These are phyloP conservation scores for Penicillium sp. DNA, from an alignment of 2,329 filamentous ascomycete species.

Conservation along the genomic window DNA sequence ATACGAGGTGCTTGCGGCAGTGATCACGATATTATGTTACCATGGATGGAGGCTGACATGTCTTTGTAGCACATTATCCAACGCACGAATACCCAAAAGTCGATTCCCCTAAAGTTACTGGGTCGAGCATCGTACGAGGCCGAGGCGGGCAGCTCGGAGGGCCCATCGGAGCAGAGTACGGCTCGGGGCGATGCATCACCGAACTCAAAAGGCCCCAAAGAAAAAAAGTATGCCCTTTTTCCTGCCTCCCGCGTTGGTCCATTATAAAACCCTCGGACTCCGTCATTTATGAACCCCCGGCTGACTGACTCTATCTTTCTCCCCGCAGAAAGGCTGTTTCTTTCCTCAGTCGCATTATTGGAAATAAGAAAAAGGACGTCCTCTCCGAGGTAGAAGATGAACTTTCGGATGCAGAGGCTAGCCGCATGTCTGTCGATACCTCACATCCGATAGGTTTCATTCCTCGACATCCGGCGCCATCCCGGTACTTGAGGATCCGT, in stretches of 20 bases:
- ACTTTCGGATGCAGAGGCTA: slow-evolving; percentile 68
- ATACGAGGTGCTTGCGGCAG: slow-evolving; percentile 6
- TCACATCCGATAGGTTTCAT: slow-evolving; percentile 78
- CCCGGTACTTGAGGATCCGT: slow-evolving; percentile 84
- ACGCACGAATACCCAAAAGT: slow-evolving; percentile 63
- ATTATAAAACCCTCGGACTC: slow-evolving; percentile 1
- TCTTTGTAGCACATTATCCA: slow-evolving; percentile 60
- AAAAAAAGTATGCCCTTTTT: slow-evolving; percentile 61
- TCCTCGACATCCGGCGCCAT: slow-evolving; percentile 82
- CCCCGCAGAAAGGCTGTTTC: slow-evolving; percentile 74
- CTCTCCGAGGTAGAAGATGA: slow-evolving; percentile 52
- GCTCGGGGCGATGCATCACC: slow-evolving; percentile 32
- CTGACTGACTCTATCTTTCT: slow-evolving; percentile 2
- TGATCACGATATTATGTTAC: not conserved
- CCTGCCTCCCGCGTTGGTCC: not conserved
- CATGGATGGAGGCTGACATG: not conserved
- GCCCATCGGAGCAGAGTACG: slow-evolving; percentile 28
- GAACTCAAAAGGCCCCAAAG: slow-evolving; percentile 47
- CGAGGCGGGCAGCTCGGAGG: slow-evolving; percentile 40
- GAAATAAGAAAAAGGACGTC: slow-evolving; percentile 68
- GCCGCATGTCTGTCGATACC: slow-evolving; percentile 74
- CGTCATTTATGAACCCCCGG: not conserved
- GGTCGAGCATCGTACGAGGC: slow-evolving; percentile 42
- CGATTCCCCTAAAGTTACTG: slow-evolving; percentile 49
- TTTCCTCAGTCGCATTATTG: slow-evolving; percentile 83